Evolutionary conservation across 2,329 filamentous ascomycete genomes (phyloP).

Genomic region (Colletotrichum sp.): DNA sequence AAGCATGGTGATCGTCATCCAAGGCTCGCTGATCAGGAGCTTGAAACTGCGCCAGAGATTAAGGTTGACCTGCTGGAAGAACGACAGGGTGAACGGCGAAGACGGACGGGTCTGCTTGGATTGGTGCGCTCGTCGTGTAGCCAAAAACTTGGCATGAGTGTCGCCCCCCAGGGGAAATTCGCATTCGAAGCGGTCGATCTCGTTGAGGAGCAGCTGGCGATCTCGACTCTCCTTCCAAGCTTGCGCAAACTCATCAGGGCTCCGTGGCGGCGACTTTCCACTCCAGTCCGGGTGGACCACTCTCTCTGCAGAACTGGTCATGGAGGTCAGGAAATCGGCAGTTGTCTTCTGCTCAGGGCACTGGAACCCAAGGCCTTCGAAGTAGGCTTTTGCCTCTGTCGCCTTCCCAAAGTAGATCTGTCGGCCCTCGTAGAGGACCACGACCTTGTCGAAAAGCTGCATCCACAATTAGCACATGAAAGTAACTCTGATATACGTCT

Average conservation of each 20-base stretch:
- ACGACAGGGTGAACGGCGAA: conserved; percentile 54
- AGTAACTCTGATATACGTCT: accelerated
- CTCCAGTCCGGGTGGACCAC: conserved; percentile 9
- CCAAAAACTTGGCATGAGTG: not conserved
- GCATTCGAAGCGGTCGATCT: conserved; percentile 6
- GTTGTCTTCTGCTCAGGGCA: conserved; percentile 65
- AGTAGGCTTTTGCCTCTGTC: conserved; percentile 67
- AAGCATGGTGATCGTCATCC: conserved; percentile 42
- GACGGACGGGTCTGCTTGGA: conserved; percentile 34
- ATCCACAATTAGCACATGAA: not conserved
- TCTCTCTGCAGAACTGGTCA: conserved; percentile 38
- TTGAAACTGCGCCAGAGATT: conserved; percentile 46
- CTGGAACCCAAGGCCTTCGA: conserved; percentile 69
- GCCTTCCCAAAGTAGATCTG: conserved; percentile 71
- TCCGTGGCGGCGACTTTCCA: not conserved
- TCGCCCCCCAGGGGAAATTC: conserved; percentile 5
- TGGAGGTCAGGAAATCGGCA: conserved; percentile 75
- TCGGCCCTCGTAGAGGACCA: conserved; percentile 69
- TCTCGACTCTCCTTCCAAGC: conserved; percentile 9
- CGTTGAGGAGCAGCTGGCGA: not conserved
- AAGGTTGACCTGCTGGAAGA: conserved; percentile 49
- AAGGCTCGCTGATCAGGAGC: conserved; percentile 43
- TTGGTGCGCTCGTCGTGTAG: not conserved
- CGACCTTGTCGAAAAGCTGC: conserved; percentile 67
- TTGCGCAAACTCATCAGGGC: conserved; percentile 6